Percentiles rank a stretch among this genome's conserved stretches.
Conservation (phyloP, 2,329 filamentous ascomycete genomes). For the Pestalotiopsis sp. region DNA sequence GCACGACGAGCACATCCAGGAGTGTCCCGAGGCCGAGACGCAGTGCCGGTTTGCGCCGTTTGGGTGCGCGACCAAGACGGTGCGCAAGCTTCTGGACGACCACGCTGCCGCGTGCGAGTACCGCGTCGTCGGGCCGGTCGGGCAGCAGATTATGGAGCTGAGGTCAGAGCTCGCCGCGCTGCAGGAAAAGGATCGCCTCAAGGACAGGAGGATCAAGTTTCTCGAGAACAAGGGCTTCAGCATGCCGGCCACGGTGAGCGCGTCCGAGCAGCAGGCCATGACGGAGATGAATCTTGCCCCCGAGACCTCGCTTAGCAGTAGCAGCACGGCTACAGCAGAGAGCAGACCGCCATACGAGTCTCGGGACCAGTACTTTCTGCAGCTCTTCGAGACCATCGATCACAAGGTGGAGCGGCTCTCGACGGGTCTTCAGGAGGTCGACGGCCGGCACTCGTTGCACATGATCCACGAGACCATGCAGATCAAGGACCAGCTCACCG, state of each 20-base stretch:
- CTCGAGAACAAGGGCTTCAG: conserved; percentile 39
- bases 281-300: conserved; percentile 27
- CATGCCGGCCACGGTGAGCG: conserved; percentile 23
- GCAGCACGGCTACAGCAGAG: not conserved
- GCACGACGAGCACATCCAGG: conserved; percentile 50
- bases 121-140: conserved; percentile 54
- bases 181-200: conserved; percentile 39
- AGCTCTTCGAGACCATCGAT: conserved; percentile 55
- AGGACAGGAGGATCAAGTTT: conserved; percentile 45
- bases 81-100: conserved; percentile 42
- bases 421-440: conserved; percentile 59
- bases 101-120: conserved; percentile 56
- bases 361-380: conserved; percentile 45
- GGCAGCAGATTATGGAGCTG: conserved; percentile 48
- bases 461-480: conserved; percentile 64
- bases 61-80: conserved; percentile 47
- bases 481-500: conserved; percentile 65
- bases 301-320: conserved; percentile 23
- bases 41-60: conserved; percentile 52
- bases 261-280: conserved; percentile 22
- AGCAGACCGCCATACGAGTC: conserved; percentile 39
- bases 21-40: conserved; percentile 45
- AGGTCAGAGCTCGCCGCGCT: conserved; percentile 50
- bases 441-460: conserved; percentile 63
- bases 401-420: conserved; percentile 60